Conservation (phyloP, 805 yeast genomes). For the Kodamaea kakaduensis region DNA sequence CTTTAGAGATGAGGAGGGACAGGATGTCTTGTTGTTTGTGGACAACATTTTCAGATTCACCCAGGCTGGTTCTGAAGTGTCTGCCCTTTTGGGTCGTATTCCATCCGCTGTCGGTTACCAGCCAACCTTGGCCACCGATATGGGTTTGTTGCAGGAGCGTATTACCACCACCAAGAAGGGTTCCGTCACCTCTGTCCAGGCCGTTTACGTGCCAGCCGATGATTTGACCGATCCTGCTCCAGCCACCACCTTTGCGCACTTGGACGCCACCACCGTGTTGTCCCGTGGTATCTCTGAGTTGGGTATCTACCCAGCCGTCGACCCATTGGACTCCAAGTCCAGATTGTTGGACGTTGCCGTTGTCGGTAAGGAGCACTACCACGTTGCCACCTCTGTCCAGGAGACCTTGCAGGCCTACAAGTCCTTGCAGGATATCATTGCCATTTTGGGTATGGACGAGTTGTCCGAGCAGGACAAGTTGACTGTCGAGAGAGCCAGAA, state of each 20-base stretch:
- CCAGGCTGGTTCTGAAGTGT: constrained; percentile 99
- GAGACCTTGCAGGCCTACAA: constrained; percentile 99
- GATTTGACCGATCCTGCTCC: constrained; percentile 99
- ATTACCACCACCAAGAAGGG: constrained; percentile 99
- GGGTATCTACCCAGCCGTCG: constrained; percentile 99
- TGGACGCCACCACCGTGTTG: constrained; percentile 99
- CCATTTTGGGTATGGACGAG: constrained; percentile 99
- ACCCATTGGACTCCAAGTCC: constrained; percentile 98
- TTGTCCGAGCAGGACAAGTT: constrained; percentile 97
- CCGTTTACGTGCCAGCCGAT: constrained; percentile 99
- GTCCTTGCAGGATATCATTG: constrained; percentile 99
- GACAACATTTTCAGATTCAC: constrained; percentile 99
- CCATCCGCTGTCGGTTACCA: constrained; percentile 99
- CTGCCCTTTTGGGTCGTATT: constrained; percentile 99
- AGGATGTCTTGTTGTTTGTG: constrained; percentile 98
- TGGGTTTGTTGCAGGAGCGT: constrained; percentile 99
- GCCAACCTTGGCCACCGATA: constrained; percentile 99
- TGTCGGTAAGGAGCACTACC: constrained; percentile 98
- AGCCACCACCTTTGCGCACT: constrained; percentile 99
- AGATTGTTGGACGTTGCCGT: constrained; percentile 96
- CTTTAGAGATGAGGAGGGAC: constrained; percentile 99
- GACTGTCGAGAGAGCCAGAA: constrained; percentile 99
- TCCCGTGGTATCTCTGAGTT: constrained; percentile 99
- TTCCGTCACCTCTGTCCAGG: constrained; percentile 99
- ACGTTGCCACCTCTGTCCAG: constrained; percentile 91